Percentiles rank a stretch among this genome's conserved stretches.
phyloP scores from a whole-genome alignment of 306 rosid genomes.

The Carpinus viminea region DNA sequence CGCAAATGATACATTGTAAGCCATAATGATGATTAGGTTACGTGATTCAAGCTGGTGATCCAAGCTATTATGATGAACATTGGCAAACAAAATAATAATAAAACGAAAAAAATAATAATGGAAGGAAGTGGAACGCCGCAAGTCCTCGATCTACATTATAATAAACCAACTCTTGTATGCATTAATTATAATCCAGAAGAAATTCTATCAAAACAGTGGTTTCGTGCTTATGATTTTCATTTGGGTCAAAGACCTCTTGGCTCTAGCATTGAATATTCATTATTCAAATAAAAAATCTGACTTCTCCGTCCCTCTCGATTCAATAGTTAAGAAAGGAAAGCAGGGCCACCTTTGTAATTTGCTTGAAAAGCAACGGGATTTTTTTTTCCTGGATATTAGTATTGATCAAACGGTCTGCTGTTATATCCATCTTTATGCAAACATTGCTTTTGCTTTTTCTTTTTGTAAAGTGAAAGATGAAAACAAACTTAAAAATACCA shows the following conservation, averaged over 20 bases:
- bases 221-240: neutral
- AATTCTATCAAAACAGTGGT: neutral
- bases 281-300: conserved; percentile 14
- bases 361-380: conserved; percentile 32
- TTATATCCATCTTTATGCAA: conserved; percentile 52
- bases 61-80: neutral
- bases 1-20: neutral
- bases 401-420: conserved; percentile 54
- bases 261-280: conserved; percentile 16
- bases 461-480: conserved; percentile 66
- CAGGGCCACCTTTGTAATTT: conserved; percentile 18
- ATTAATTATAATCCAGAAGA: neutral
- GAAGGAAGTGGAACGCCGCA: neutral
- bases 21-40: neutral
- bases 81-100: no score
- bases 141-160: neutral
- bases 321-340: conserved; percentile 14
- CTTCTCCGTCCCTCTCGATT: conserved; percentile 27
- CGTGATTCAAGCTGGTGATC: neutral
- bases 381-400: conserved; percentile 13
- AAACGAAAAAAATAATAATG: neutral
- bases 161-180: neutral
- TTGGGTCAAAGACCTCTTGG: neutral
- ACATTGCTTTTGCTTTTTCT: conserved; percentile 73
- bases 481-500: conserved; percentile 48